Conservation (phyloP, 306 rosid species). For the Castanea sativa region DNA sequence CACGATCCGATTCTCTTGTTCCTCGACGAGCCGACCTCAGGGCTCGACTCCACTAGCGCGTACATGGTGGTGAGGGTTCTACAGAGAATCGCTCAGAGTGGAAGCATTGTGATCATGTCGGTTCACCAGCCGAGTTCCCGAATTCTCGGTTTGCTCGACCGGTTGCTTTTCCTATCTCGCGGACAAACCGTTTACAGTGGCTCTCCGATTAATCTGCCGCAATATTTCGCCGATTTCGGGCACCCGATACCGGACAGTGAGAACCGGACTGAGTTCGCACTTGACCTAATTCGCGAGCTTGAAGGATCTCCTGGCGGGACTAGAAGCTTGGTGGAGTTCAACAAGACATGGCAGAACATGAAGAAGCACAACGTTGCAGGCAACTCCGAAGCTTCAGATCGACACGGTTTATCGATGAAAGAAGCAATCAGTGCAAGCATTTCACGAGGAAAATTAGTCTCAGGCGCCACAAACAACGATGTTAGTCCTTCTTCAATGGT, state of each 20-base stretch:
- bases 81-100: conserved; percentile 91
- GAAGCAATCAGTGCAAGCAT: conserved; percentile 92
- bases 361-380: conserved; percentile 14
- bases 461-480: conserved; percentile 55
- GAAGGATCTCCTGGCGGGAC: conserved; percentile 86
- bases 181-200: conserved; percentile 94
- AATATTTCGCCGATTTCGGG: conserved; percentile 73
- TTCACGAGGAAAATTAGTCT: conserved; percentile 76
- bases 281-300: conserved; percentile 84
- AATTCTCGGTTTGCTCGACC: conserved; percentile 73
- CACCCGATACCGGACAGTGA: conserved; percentile 84
- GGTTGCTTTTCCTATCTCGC: conserved; percentile 68
- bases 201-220: conserved; percentile 56
- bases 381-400: background rate
- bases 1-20: conserved; percentile 89
- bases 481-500: conserved; percentile 58
- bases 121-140: conserved; percentile 91
- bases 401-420: conserved; percentile 45
- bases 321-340: conserved; percentile 70
- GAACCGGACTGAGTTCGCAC: conserved; percentile 87
- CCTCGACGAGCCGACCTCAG: conserved; percentile 93
- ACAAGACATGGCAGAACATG: conserved; percentile 78
- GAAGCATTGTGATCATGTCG: conserved; percentile 94
- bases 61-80: conserved; percentile 94
- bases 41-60: conserved; percentile 92